These are phyloP conservation scores for Pichia norvegensis DNA, from an alignment of 1,139 yeast genomes.

Conservation along the genomic window DNA sequence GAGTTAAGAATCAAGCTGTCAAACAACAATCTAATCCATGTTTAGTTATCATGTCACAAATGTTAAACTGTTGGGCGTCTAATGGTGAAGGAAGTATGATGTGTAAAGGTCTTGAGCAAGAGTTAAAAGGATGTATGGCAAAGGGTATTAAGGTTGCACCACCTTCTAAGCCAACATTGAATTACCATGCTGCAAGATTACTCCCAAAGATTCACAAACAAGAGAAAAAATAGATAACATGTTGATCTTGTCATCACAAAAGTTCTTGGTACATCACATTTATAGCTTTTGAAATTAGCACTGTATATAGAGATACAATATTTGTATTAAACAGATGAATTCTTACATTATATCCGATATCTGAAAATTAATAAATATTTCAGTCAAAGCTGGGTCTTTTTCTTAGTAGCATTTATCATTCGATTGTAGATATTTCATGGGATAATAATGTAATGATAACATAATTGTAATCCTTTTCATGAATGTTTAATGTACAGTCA, in stretches of 20 bases:
- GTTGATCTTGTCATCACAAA: neutral
- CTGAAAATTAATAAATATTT: too few relatives aligned
- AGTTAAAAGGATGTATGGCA: conserved; percentile 49
- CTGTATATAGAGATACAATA: neutral
- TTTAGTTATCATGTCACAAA: conserved; percentile 71
- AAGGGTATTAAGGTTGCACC: conserved; percentile 36
- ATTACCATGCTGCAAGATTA: conserved; percentile 78
- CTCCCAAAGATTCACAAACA: conserved; percentile 53
- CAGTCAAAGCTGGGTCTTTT: too few relatives aligned
- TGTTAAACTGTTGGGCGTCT: conserved; percentile 94
- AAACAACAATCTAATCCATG: conserved; percentile 62
- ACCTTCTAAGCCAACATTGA: conserved; percentile 48
- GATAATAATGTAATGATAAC: too few relatives aligned
- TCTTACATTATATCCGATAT: neutral
- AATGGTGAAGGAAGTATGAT: conserved; percentile 73
- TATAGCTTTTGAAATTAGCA: neutral
- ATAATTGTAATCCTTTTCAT: too few relatives aligned
- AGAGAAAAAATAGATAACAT: conserved; percentile 13
- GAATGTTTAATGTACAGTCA: too few relatives aligned
- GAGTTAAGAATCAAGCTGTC: conserved; percentile 58
- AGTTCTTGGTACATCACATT: neutral
- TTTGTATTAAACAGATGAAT: too few relatives aligned
- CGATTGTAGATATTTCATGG: too few relatives aligned
- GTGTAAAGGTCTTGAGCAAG: conserved; percentile 57
- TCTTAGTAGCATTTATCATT: too few relatives aligned